Evolutionary conservation across 371 early-diverging fungal species (phyloP).

Genomic region (Apophysomyces ossiformis): DNA sequence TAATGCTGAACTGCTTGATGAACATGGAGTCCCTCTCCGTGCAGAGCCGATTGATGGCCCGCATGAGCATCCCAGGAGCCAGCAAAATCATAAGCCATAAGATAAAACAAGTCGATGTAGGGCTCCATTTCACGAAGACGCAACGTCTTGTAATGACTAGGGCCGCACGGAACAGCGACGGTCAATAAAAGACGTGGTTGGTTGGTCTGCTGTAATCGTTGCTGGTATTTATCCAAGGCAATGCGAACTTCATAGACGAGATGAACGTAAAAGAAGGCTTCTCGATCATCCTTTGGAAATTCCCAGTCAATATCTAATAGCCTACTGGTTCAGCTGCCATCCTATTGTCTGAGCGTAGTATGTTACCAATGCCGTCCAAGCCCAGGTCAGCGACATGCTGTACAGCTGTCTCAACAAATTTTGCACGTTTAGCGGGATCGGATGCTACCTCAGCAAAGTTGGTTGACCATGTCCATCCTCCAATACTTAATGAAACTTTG

Average conservation of each 20-base stretch:
- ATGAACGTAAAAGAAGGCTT: slow-evolving; percentile 79
- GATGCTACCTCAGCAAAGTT: slow-evolving; percentile 80
- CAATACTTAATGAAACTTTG: slow-evolving; percentile 79
- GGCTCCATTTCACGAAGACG: slow-evolving; percentile 65
- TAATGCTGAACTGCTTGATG: slow-evolving; percentile 69
- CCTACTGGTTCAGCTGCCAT: too few relatives aligned
- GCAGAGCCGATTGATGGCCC: slow-evolving; percentile 87
- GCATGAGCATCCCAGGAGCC: slow-evolving; percentile 77
- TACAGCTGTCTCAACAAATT: slow-evolving; percentile 67
- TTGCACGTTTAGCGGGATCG: slow-evolving; percentile 54
- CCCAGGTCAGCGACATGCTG: slow-evolving; percentile 63
- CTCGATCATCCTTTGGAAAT: slow-evolving; percentile 73
- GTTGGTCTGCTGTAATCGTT: slow-evolving; percentile 38
- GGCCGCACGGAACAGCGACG: slow-evolving; percentile 73
- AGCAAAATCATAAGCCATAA: slow-evolving; percentile 84
- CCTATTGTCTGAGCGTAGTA: too few relatives aligned
- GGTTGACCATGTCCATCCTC: slow-evolving; percentile 90
- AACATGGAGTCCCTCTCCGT: slow-evolving; percentile 59
- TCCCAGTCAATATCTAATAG: slow-evolving; percentile 84
- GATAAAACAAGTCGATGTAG: slow-evolving; percentile 72
- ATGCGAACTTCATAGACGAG: slow-evolving; percentile 74
- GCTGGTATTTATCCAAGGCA: slow-evolving; percentile 60
- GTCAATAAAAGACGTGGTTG: slow-evolving; percentile 64
- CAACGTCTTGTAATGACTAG: slow-evolving; percentile 60
- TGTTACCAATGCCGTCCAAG: slow-evolving; percentile 59